Evolutionary conservation across 352 stramenopile genomes (phyloP).

Genomic region (Plasmopara viticola): DNA sequence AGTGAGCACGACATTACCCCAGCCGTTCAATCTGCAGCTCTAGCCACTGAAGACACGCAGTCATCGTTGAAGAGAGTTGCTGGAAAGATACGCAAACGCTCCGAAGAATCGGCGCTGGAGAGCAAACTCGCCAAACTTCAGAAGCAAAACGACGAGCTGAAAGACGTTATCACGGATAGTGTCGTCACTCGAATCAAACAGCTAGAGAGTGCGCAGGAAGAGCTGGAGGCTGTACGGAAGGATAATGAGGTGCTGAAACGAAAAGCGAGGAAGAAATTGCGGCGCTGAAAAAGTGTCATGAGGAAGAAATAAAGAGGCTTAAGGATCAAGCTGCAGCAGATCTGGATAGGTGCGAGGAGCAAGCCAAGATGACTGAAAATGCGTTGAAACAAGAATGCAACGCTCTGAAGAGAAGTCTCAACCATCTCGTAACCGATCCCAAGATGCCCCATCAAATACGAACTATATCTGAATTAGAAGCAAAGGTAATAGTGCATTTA

Average conservation of each 20-base stretch:
- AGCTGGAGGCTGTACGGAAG: slow-evolving; percentile 1
- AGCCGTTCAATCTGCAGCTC: slow-evolving; percentile 2
- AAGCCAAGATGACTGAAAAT: slow-evolving; percentile 5
- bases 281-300: slow-evolving; percentile 5
- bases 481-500: slow-evolving; percentile 4
- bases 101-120: slow-evolving; percentile 7
- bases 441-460: slow-evolving; percentile 12
- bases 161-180: neutral
- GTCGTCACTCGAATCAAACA: neutral
- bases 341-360: slow-evolving; percentile 2
- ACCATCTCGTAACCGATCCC: slow-evolving; percentile 10
- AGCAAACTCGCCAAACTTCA: slow-evolving; percentile 11
- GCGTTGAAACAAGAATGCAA: slow-evolving; percentile 11
- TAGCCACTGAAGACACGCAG: neutral
- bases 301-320: slow-evolving; percentile 7
- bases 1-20: neutral
- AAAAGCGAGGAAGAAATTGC: slow-evolving; percentile 8
- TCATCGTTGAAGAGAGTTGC: slow-evolving; percentile 1
- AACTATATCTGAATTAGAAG: slow-evolving; percentile 12
- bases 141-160: neutral
- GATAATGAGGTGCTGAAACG: slow-evolving; percentile 8
- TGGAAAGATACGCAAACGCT: slow-evolving; percentile 13
- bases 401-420: slow-evolving; percentile 7
- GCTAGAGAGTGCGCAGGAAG: slow-evolving; percentile 4
- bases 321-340: slow-evolving; percentile 10